Evolutionary conservation across 176 grass and related monocot species (phyloP), one percentile per base, ranked within the genome.

Genomic region (Oryza meyeriana): DNA sequence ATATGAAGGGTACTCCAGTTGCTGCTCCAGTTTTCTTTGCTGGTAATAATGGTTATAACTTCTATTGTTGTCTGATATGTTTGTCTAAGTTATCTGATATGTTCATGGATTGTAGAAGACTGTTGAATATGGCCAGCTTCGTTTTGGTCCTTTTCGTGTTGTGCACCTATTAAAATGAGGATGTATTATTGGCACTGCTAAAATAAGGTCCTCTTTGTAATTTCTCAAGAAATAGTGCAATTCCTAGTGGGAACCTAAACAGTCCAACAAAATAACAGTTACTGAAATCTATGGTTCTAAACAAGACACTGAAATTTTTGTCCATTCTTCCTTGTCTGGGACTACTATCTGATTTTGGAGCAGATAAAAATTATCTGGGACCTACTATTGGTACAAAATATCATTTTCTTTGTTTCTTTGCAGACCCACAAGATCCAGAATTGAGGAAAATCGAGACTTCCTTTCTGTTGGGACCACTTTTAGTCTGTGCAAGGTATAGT

Each of bases 391-490:
- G 30, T 70, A 32, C 24, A 12, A 42, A 71, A 16, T 82, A n/a
- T 11, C n/a, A 89, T 85, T 45, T 45, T 33, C 25, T 52, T 20
- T 35, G 45, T 83, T 36, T 41, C 28, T 85, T 87, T 86, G 41
- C 82, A 98, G 92, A 95, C 36, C 64, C 90, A 61, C 85, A 84
- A 84, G 92, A 95, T 74, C 72, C 89, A 66, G 77, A 83, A 36
- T 85, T 98, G 83, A 88, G 92, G 31, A 91, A 88, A 76, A 77
- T 95, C 66, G 95, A 98, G 78, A 95, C 88, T 91, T 91, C 95
- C 12, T 98, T 98, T 91, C 85, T 98, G 25, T 77, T 98, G 35
- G 92, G 92, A 77, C 87, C 95, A 33, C 88, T 98, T 70, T 81
- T 98, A 81, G 77, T 95, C 41, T 98, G 85, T 86, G 91, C 84